Base-by-base conservation (phyloP, 2,329 filamentous ascomycete species). In the Monosporascus sp. region DNA sequence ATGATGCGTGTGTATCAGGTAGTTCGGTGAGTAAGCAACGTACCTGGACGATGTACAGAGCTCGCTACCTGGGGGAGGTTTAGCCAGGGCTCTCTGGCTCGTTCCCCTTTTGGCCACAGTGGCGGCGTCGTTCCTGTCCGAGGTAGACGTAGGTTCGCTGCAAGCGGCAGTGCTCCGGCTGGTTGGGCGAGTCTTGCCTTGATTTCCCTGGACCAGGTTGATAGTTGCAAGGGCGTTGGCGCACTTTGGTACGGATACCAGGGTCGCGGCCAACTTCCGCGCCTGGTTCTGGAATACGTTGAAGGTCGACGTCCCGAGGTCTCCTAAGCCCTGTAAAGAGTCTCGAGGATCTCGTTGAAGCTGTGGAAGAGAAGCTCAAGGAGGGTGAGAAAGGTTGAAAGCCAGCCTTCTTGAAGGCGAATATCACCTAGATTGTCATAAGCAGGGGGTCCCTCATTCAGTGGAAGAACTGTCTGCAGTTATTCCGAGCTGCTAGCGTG, bases 241-340 rank as follows among this genome's bases (percentile, higher is more conserved):
- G 7, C 25, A 25, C 25, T 25, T 25, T 7, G 5, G 68, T 1
- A 39, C 70, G 1, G 69, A 72, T 50, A 69, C 65, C 49, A 71
- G 72, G 69, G 60, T 71, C n/a, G 69, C 63, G 1, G 56, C 70
- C 0, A 68, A 72, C 54, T 72, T 72, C 31, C 58, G 69, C 7
- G 66, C 63, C 2, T 70, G 68, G 65, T 59, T 71, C 39, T 72
- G 62, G 54, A 51, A 53, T 17, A 52, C 60, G 5, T 68, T 71
- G 43, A 58, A 60, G 25, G 56, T 72, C 0, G 66, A 72, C 67
- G 1, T 71, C 70, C 39, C 48, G 66, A 4, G 60, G 64, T 25
- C 20, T 65, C 1, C 5, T 60, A 7, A 57, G 56, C 24, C 20
- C 48, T 2, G 50, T 52, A 5, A 58, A 54, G 14, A 52, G 41